Base-by-base conservation (phyloP, 75 land plant species). In the Picea glauca region DNA sequence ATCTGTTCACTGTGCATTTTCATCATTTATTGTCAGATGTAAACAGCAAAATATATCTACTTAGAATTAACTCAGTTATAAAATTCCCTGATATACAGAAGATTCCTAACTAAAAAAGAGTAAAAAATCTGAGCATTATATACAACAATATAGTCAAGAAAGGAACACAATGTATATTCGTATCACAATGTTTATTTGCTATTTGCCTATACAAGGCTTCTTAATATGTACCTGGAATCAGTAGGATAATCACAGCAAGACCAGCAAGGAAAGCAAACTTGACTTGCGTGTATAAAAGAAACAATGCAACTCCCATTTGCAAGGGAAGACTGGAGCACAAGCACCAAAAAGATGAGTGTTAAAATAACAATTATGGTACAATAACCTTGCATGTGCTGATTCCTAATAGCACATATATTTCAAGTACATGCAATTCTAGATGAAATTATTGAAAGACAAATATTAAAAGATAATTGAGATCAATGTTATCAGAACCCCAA, bases 181-280 rank as follows among this genome's bases (percentile, higher is more conserved):
- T 6, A 68, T 15, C 6, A 46, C 50, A 46, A 6, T 46, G 50
- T 46, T 46, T 17, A 35, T 17, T 68, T 32, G n/a, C 9, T 13
- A 68, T 68, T 40, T 68, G 72, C 46, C 15, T 46, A 66, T 62
- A 58, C 30, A 40, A 57, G 13, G 30, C 14, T 56, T 33, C 35
- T 2, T 40, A 15, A 70, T 61, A 43, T 35, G 68, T 84, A 96
- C 99, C 98, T 85, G 99, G 99, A 74, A 96, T 96, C 46, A 96
- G 82, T 80, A 94, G 81, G 65, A 96, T 80, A 43, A 92, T 88
- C 76, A 96, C 89, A 65, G 93, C 84, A 68, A 96, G 62, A 23
- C 99, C 99, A 58, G 99, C 87, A 65, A 94, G 61, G 83, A 94
- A 96, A 15, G 99, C 94, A 88, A 90, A 94, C 62, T 91, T 90